Evolutionary conservation across 345 rosid genomes (phyloP), one percentile per base, ranked within the genome.

Genomic region (Eucalyptus cloeziana): DNA sequence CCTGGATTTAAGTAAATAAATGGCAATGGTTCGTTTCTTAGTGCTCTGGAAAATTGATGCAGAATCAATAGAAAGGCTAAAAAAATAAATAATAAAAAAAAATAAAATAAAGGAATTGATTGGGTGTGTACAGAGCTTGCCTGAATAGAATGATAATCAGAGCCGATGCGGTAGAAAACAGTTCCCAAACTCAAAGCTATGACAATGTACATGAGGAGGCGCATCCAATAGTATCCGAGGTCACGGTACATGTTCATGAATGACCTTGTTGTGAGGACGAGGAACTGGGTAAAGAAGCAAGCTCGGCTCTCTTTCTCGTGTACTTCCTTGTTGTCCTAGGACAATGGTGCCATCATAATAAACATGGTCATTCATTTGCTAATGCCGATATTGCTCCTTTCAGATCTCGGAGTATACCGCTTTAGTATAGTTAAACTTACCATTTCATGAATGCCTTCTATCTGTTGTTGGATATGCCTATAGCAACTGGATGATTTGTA

Each of bases 231-330:
- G 37, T 88, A 90, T 37, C 91, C 91, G 25, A 47, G 16, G 71
- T 90, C 88, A 22, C 91, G 88, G 85, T 86, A 90, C 91, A 88
- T 88, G 81, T 90, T 90, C n/a, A 86, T 40, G 11, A 89, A 94
- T 4, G 97, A 95, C 90, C 97, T 92, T 87, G 86, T 91, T 3
- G 93, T 92, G 2, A 95, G 92, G 47, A 93, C 87, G 3, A 88
- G 17, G 31, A 93, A 60, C 76, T 95, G 95, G 8, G 88, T 91
- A 13, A 88, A n/a, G 90, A 94, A 92, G 79, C 89, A 21, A 6
- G 94, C 92, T 44, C 86, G 91, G n/a, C 49, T 87, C 86, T 88
- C 91, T 37, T 87, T 86, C 90, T 92, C 89, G 85, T 89, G 12
- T 31, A 44, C 87, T 56, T 30, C 44, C 31, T 50, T 86, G 12